These are phyloP conservation scores for Ophiostoma pallidulum DNA, from an alignment of 2,329 filamentous ascomycete genomes.

Conservation along the genomic window DNA sequence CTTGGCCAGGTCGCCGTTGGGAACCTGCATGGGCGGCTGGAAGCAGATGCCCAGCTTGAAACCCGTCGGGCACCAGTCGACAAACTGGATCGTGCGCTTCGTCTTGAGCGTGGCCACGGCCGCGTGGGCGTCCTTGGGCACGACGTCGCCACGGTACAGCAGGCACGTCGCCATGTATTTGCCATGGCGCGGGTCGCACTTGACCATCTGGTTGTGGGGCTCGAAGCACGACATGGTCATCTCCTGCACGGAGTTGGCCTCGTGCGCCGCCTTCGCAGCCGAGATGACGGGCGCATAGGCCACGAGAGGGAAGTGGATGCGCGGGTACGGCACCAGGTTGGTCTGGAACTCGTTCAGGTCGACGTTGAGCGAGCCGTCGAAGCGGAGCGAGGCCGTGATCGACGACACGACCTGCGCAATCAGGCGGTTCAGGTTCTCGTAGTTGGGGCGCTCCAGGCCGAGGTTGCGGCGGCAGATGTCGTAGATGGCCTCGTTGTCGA, in stretches of 20 bases:
- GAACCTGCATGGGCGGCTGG: constrained; percentile 68
- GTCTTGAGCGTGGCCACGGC: constrained; percentile 97
- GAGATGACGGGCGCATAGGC: constrained; percentile 93
- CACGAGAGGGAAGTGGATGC: constrained; percentile 98
- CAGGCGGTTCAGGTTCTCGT: constrained; percentile 97
- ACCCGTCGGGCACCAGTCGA: constrained; percentile 99
- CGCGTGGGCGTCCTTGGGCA: constrained; percentile 87
- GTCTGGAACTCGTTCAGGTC: constrained; percentile 99
- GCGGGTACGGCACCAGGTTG: constrained; percentile 96
- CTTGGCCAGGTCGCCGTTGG: constrained; percentile 85
- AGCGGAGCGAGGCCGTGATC: constrained; percentile 95
- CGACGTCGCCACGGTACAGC: constrained; percentile 96
- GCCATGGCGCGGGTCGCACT: constrained; percentile 95
- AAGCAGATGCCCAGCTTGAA: constrained; percentile 99
- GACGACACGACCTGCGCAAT: constrained; percentile 98
- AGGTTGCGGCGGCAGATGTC: constrained; percentile 98
- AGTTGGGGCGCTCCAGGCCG: constrained; percentile 93
- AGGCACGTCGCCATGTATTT: constrained; percentile 99
- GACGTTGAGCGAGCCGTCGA: constrained; percentile 97
- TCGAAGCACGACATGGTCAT: constrained; percentile 99
- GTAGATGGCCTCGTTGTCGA: constrained; percentile 99
- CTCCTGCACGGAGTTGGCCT: constrained; percentile 96
- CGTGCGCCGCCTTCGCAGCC: constrained; percentile 89
- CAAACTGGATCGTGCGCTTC: constrained; percentile 98
- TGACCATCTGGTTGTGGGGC: constrained; percentile 99